Base-by-base conservation (phyloP, 2,329 filamentous ascomycete genomes). In the Beauveria sp. region DNA sequence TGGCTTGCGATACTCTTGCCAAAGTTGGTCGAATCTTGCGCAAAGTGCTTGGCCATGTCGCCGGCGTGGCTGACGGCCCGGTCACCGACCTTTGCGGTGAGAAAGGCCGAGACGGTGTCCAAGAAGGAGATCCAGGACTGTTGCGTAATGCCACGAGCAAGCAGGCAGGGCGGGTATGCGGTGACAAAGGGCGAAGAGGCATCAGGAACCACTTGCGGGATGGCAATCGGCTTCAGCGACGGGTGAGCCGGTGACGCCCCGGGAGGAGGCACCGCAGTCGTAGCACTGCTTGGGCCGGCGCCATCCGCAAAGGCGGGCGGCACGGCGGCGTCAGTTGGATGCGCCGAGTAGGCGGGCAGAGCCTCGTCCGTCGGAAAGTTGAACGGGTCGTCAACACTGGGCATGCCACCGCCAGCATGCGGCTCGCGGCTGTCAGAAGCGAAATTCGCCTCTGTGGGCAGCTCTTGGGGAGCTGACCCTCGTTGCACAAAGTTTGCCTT, bases 81-180 rank as follows among this genome's bases (percentile, higher is more conserved):
- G 55, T 77, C 74, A 0, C 76, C 75, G 0, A 80, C 75, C 22
- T 72, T 77, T 55, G 78, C 77, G 0, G 73, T 71, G 6, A 80
- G 71, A 61, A 80, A 80, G 1, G 75, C 78, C 0, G 78, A 80
- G 2, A 78, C 66, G 8, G 78, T 79, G 20, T 70, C 64, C 2
- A 76, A 59, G 18, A 76, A 75, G 0, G 73, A 70, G 9, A 59
- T 54, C 73, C 73, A 76, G 0, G 71, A 69, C n/a, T 69, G 65
- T 7, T 69, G 61, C 0, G 73, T 70, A 61, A 76, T 72, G 46
- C 73, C 78, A 41, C 72, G 70, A 18, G 67, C 63, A 0, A 79
- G 72, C 0, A 80, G 72, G 3, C 68, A 55, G 0, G 72, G 72
- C 0, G 76, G 59, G 61, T 76, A 80, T 0, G 75, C 75, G 1